These are phyloP conservation scores for Xerocomellus intermedius DNA, from an alignment of 768 basidiomycete species.

Conservation along the genomic window DNA sequence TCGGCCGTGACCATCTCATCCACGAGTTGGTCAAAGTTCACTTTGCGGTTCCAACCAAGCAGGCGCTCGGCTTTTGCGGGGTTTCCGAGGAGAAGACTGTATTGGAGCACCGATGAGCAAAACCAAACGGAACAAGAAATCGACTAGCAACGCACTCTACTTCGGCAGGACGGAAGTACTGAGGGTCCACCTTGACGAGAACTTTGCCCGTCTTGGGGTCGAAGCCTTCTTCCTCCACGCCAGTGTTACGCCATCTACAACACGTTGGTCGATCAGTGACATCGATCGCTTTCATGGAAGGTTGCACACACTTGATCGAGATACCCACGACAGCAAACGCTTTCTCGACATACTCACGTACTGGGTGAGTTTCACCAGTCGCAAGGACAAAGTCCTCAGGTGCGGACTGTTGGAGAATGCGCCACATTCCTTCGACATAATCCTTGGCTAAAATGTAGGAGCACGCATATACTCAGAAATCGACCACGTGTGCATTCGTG, in stretches of 20 bases:
- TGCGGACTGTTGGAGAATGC: slow-evolving; percentile 83
- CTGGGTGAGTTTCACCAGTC: slow-evolving; percentile 93
- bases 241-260: slow-evolving; percentile 74
- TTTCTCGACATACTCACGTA: slow-evolving; percentile 91
- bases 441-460: slow-evolving; percentile 56
- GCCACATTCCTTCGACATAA: slow-evolving; percentile 98
- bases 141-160: slow-evolving; percentile 67
- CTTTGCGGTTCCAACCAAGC: slow-evolving; percentile 89
- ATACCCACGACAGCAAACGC: slow-evolving; percentile 71
- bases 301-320: slow-evolving; percentile 53
- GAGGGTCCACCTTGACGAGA: slow-evolving; percentile 81
- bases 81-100: slow-evolving; percentile 79
- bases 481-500: neutral
- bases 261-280: neutral
- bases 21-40: slow-evolving; percentile 81
- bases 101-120: neutral
- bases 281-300: neutral
- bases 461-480: slow-evolving; percentile 6
- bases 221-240: slow-evolving; percentile 75
- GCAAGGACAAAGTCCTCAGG: slow-evolving; percentile 93
- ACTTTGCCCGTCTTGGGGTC: slow-evolving; percentile 65
- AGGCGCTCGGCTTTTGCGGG: slow-evolving; percentile 86
- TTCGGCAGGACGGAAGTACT: slow-evolving; percentile 94
- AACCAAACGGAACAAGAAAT: neutral
- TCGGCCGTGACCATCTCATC: slow-evolving; percentile 91